Percentiles rank a stretch among this genome's conserved stretches.
Evolutionary conservation across 2,329 filamentous ascomycete species (phyloP).

Genomic region (Penicillium sclerotigenum): DNA sequence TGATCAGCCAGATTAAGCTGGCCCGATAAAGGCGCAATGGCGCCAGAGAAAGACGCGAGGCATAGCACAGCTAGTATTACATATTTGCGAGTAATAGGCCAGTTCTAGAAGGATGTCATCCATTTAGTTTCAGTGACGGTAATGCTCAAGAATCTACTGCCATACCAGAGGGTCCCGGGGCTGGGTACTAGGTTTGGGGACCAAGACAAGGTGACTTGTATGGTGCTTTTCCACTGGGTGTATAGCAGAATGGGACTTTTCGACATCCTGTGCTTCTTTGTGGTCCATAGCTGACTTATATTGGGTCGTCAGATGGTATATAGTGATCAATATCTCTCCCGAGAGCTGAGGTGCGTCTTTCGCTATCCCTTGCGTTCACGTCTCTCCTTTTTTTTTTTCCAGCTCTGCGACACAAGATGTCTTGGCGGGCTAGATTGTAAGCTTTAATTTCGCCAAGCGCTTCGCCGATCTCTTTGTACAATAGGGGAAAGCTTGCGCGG

Average conservation of each 20-base stretch:
- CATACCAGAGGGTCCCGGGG: conserved; percentile 36
- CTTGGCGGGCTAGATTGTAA: background rate
- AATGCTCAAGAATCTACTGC: background rate
- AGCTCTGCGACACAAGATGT: background rate
- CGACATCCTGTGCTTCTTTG: conserved; percentile 10
- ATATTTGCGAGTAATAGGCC: conserved; percentile 33
- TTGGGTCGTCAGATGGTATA: background rate
- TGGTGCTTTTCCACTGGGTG: background rate
- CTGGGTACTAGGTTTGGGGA: conserved; percentile 37
- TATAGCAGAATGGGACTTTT: background rate
- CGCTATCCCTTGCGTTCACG: background rate
- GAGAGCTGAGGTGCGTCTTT: background rate
- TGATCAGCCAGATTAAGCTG: conserved; percentile 39
- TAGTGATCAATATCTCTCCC: background rate
- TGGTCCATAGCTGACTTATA: background rate
- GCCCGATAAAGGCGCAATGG: conserved; percentile 34
- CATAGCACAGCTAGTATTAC: conserved; percentile 34
- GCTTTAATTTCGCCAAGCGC: background rate
- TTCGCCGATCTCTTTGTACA: background rate
- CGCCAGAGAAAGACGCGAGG: conserved; percentile 38
- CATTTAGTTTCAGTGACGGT: background rate
- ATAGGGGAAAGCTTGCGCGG: background rate
- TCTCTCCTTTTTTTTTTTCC: background rate
- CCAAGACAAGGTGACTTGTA: conserved; percentile 31
- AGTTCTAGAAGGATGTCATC: conserved; percentile 30